phyloP scores from a whole-genome alignment of 2,329 filamentous ascomycete species.

The Nigrospora oryzae region DNA sequence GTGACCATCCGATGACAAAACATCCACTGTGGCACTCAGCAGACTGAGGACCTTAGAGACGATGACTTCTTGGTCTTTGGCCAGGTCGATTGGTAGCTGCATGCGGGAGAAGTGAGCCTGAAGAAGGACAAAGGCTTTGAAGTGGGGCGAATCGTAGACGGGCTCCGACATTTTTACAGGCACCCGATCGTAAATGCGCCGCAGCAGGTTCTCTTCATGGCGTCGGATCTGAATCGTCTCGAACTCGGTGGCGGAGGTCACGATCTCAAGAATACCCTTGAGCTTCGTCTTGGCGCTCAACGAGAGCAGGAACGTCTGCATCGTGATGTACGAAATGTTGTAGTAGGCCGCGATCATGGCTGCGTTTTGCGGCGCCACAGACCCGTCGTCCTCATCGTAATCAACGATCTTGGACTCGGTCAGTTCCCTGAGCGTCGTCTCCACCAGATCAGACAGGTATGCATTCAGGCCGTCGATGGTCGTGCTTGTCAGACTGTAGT shows the following conservation, averaged over 20 bases:
- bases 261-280: conserved; percentile 93
- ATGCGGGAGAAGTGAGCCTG: conserved; percentile 97
- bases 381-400: conserved; percentile 87
- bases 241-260: conserved; percentile 94
- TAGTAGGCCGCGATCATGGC: conserved; percentile 99
- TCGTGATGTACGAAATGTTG: conserved; percentile 98
- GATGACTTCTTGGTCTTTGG: conserved; percentile 89
- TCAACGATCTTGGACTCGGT: conserved; percentile 93
- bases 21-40: conserved; percentile 86
- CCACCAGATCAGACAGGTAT: conserved; percentile 89
- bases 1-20: conserved; percentile 90
- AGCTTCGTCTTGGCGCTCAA: conserved; percentile 84
- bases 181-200: conserved; percentile 86
- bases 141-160: conserved; percentile 87
- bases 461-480: conserved; percentile 90
- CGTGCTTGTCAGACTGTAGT: conserved; percentile 82
- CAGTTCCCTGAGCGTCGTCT: conserved; percentile 84
- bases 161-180: conserved; percentile 91
- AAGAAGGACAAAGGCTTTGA: conserved; percentile 95
- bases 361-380: conserved; percentile 80
- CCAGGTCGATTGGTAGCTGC: conserved; percentile 90
- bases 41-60: conserved; percentile 78
- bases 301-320: conserved; percentile 96
- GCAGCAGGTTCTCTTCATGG: conserved; percentile 81
- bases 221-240: conserved; percentile 90